Evolutionary conservation across 805 yeast species (phyloP).

Genomic region (Komagataella ulmi): DNA sequence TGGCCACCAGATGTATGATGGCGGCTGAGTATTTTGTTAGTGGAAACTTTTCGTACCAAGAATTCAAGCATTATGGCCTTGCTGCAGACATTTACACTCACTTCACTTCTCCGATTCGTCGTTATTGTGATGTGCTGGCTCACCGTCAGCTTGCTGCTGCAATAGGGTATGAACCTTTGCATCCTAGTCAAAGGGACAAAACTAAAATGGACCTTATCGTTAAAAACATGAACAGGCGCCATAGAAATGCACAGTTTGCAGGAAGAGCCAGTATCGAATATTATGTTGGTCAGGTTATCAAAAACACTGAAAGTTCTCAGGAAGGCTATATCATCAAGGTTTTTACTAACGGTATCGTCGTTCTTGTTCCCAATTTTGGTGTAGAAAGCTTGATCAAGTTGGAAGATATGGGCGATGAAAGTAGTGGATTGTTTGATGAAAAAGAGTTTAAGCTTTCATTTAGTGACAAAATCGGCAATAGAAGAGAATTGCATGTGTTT

Average conservation of each 20-base stretch:
- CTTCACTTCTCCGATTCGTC: conserved; percentile 95
- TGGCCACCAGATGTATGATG: conserved; percentile 99
- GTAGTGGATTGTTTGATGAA: conserved; percentile 60
- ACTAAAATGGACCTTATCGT: conserved; percentile 80
- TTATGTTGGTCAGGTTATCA: conserved; percentile 96
- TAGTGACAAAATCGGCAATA: conserved; percentile 22
- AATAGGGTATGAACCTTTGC: conserved; percentile 80
- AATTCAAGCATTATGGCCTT: conserved; percentile 90
- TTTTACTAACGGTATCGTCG: conserved; percentile 89
- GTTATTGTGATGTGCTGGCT: conserved; percentile 96
- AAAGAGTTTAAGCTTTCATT: conserved; percentile 60
- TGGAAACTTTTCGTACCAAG: conserved; percentile 81
- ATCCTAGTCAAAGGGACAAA: conserved; percentile 76
- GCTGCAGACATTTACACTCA: conserved; percentile 97
- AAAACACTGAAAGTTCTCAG: conserved; percentile 63
- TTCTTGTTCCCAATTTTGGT: conserved; percentile 90
- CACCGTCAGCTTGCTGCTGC: conserved; percentile 99
- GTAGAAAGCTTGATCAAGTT: conserved; percentile 85
- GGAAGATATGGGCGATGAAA: conserved; percentile 57
- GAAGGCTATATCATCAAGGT: conserved; percentile 89
- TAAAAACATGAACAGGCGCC: conserved; percentile 82
- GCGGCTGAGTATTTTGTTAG: conserved; percentile 96
- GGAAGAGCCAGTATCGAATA: conserved; percentile 97
- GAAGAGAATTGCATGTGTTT: conserved; percentile 45
- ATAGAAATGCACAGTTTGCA: conserved; percentile 97